Evolutionary conservation across 306 rosid species (phyloP).

Genomic region (Senna siamea): DNA sequence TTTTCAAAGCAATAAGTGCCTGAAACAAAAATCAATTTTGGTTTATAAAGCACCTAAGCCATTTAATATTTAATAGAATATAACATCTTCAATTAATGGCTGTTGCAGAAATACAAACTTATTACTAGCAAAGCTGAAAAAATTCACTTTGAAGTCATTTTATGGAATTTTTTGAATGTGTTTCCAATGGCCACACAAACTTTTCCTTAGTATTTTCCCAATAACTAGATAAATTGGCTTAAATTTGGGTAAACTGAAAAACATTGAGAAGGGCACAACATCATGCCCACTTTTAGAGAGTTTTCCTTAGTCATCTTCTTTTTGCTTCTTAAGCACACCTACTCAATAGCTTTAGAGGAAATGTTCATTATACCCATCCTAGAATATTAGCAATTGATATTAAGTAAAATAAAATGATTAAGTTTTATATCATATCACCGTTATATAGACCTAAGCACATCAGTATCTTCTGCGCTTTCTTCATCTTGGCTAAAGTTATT

Average conservation of each 20-base stretch:
- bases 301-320: background rate
- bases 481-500: background rate
- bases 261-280: background rate
- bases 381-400: background rate
- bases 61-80: background rate
- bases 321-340: background rate
- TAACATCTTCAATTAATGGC: slow-evolving; percentile 8
- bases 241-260: background rate
- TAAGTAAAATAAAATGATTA: background rate
- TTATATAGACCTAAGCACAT: background rate
- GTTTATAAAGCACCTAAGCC: background rate
- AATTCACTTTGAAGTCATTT: background rate
- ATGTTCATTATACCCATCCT: background rate
- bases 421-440: background rate
- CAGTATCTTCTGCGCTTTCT: background rate
- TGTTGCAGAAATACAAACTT: background rate
- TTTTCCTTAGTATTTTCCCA: background rate
- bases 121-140: background rate
- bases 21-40: slow-evolving; percentile 23
- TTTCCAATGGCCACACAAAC: background rate
- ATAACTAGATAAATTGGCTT: background rate
- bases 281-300: background rate
- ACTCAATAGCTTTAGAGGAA: background rate
- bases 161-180: background rate
- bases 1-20: slow-evolving; percentile 65